Evolutionary conservation across 768 basidiomycete genomes (phyloP), one percentile per base, ranked within the genome.

Genomic region (Pleurotus tuber-regium): DNA sequence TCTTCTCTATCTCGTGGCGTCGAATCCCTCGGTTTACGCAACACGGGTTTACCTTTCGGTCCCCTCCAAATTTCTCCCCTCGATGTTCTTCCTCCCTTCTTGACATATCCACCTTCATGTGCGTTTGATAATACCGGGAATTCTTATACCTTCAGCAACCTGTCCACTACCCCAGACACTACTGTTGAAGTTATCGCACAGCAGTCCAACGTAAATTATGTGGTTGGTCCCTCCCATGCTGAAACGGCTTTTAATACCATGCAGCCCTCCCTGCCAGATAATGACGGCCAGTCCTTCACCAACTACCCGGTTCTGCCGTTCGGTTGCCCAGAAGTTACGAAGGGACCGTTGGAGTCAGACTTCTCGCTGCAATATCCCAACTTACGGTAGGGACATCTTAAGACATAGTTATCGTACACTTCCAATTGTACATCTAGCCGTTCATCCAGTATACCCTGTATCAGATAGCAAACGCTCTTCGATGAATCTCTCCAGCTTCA

Each of bases 401-500:
- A n/a, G n/a, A n/a, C n/a, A n/a, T n/a, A n/a, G n/a, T n/a, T n/a
- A n/a, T n/a, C n/a, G n/a, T n/a, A n/a, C n/a, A n/a, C n/a, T n/a
- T n/a, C n/a, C n/a, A n/a, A n/a, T n/a, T n/a, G n/a, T n/a, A n/a
- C n/a, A n/a, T n/a, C n/a, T n/a, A n/a, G 7, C 6, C 38, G 14
- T 14, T 39, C 38, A 39, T 18, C 19, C 38, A 19, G 14, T 18
- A 16, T n/a, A 25, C 12, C 19, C 30, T 41, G 46, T 19, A 11
- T 53, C 55, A 54, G 33, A 57, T 51, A 14, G 63, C 56, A 18
- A 66, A 69, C 35, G 77, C 64, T 41, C 54, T 33, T 51, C 54
- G 16, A 77, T 65, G 56, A 82, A 51, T 31, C 51, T 54, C 51
- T 79, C 76, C 30, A 82, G 55, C 62, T 76, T 79, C 24, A 35